Percentiles rank a stretch among this genome's conserved stretches.
Evolutionary conservation across 805 yeast genomes (phyloP).

Genomic region (Ogataea glucozyma): DNA sequence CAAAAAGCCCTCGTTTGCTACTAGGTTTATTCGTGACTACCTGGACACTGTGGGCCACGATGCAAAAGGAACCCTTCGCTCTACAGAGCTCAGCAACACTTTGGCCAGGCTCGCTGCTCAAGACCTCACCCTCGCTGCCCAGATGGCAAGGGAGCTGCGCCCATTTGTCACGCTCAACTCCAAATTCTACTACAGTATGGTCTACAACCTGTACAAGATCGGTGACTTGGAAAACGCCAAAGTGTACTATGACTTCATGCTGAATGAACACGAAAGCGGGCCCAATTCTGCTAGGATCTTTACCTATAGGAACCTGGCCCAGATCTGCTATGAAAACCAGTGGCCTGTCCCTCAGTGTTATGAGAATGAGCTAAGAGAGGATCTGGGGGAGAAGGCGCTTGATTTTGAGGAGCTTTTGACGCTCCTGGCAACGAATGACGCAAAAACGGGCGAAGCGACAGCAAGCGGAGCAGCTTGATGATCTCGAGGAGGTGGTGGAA

Average conservation of each 20-base stretch:
- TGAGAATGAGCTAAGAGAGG: neutral
- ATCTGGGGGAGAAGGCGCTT: neutral
- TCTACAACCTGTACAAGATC: slow-evolving; percentile 20
- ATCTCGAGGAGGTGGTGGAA: neutral
- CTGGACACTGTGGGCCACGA: neutral
- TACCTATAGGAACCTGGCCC: slow-evolving; percentile 10
- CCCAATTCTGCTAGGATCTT: slow-evolving; percentile 3
- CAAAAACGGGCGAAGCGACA: neutral
- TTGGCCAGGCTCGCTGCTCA: slow-evolving; percentile 14
- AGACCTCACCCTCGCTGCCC: slow-evolving; percentile 15
- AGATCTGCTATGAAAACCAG: slow-evolving; percentile 15
- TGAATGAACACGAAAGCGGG: slow-evolving; percentile 1
- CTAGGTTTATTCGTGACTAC: slow-evolving; percentile 10
- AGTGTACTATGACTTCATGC: slow-evolving; percentile 16
- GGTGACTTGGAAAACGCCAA: slow-evolving; percentile 23
- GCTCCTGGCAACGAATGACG: slow-evolving; percentile 4
- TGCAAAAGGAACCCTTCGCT: slow-evolving; percentile 9
- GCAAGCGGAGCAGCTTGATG: neutral
- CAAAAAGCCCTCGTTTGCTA: slow-evolving; percentile 17
- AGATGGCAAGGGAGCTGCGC: slow-evolving; percentile 7
- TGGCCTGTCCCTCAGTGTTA: slow-evolving; percentile 20
- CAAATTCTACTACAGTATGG: slow-evolving; percentile 18
- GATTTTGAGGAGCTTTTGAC: slow-evolving; percentile 3
- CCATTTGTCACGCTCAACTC: slow-evolving; percentile 9
- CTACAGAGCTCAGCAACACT: slow-evolving; percentile 8